These are phyloP conservation scores for Fusarium mangiferae DNA, from an alignment of 2,329 filamentous ascomycete genomes.

Conservation along the genomic window DNA sequence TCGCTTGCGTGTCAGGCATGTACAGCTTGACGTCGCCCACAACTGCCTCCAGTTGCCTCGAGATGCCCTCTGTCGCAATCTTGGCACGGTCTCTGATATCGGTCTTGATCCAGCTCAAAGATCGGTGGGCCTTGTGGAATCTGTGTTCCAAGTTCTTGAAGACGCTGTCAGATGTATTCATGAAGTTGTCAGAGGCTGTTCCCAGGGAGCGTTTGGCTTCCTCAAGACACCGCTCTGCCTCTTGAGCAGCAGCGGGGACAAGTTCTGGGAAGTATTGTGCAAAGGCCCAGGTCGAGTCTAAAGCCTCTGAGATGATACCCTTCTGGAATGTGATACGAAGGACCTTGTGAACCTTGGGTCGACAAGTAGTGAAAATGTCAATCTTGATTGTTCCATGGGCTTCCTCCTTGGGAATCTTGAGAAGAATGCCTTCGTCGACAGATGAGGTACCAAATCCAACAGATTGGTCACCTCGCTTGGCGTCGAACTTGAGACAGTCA, in stretches of 20 bases:
- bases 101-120: slow-evolving; percentile 34
- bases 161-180: slow-evolving; percentile 45
- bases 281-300: slow-evolving; percentile 57
- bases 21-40: slow-evolving; percentile 33
- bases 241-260: slow-evolving; percentile 53
- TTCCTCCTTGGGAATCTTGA: slow-evolving; percentile 64
- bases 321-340: slow-evolving; percentile 70
- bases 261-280: slow-evolving; percentile 55
- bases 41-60: slow-evolving; percentile 27
- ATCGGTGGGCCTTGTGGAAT: slow-evolving; percentile 37
- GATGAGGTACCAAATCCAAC: slow-evolving; percentile 61
- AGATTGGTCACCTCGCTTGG: slow-evolving; percentile 58
- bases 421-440: slow-evolving; percentile 61
- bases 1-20: slow-evolving; percentile 37
- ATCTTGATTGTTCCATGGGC: slow-evolving; percentile 68
- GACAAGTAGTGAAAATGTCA: slow-evolving; percentile 66
- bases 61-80: slow-evolving; percentile 29
- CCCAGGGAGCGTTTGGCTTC: slow-evolving; percentile 49
- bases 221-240: slow-evolving; percentile 51
- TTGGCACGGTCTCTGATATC: slow-evolving; percentile 31
- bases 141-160: slow-evolving; percentile 36
- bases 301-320: slow-evolving; percentile 55
- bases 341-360: slow-evolving; percentile 69
- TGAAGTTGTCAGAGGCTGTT: slow-evolving; percentile 46
- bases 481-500: slow-evolving; percentile 66